These are phyloP conservation scores for Cercospora zeae-maydis DNA, from an alignment of 2,329 filamentous ascomycete genomes.

Conservation along the genomic window DNA sequence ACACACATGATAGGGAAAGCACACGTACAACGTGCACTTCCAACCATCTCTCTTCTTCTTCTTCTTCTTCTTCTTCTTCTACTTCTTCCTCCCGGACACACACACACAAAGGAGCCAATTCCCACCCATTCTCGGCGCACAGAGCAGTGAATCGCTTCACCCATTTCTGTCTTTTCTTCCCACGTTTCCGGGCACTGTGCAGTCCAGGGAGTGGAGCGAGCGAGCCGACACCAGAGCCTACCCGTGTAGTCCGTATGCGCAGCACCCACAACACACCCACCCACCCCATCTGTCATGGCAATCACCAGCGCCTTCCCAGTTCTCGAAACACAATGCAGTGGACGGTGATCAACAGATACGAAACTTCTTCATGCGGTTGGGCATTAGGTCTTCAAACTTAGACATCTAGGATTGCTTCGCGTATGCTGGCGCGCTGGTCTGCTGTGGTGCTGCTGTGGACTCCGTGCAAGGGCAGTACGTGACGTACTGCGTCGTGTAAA, in stretches of 20 bases:
- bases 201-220: background rate
- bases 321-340: slow-evolving; percentile 3
- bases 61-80: background rate
- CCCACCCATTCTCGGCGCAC: background rate
- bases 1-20: background rate
- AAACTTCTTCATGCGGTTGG: slow-evolving; percentile 4
- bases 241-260: background rate
- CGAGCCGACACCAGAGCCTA: background rate
- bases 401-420: slow-evolving; percentile 10
- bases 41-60: too few species aligned
- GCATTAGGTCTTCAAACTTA: slow-evolving; percentile 8
- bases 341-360: background rate
- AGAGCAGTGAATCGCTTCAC: background rate
- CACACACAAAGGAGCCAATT: background rate
- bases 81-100: background rate
- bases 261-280: background rate
- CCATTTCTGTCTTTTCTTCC: background rate
- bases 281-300: background rate
- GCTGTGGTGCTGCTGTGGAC: slow-evolving; percentile 5
- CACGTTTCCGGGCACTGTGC: background rate
- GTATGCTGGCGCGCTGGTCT: slow-evolving; percentile 9
- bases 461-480: slow-evolving; percentile 17
- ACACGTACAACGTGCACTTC: background rate
- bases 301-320: slow-evolving; percentile 8
- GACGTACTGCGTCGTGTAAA: slow-evolving; percentile 13